Evolutionary conservation across 2,329 filamentous ascomycete genomes (phyloP).

Genomic region (Scorias spongiosa): DNA sequence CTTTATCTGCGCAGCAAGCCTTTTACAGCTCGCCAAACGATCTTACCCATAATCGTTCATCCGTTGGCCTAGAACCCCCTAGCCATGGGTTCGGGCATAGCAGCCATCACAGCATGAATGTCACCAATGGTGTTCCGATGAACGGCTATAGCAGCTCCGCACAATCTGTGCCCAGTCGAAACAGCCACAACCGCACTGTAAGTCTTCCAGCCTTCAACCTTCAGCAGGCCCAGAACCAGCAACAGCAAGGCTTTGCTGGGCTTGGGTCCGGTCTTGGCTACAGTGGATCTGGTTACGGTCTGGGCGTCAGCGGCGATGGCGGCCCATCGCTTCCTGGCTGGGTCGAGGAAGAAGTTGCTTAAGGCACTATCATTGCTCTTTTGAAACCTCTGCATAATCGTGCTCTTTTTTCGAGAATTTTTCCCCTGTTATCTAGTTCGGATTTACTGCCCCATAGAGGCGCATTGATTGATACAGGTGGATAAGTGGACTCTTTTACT

Average conservation of each 20-base stretch:
- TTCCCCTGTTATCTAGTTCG: too few relatives aligned
- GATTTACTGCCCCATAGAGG: too few relatives aligned
- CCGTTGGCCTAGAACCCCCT: slow-evolving; percentile 16
- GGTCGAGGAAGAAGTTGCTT: slow-evolving; percentile 45
- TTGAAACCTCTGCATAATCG: too few relatives aligned
- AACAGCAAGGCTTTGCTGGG: slow-evolving; percentile 39
- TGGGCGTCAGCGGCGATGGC: slow-evolving; percentile 43
- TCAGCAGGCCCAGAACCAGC: slow-evolving; percentile 19
- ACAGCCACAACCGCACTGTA: slow-evolving; percentile 59
- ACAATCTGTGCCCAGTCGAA: slow-evolving; percentile 2
- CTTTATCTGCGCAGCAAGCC: slow-evolving; percentile 53
- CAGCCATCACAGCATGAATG: slow-evolving; percentile 35
- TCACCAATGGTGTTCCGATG: slow-evolving; percentile 29
- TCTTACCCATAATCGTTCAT: slow-evolving; percentile 27
- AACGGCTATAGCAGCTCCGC: slow-evolving; percentile 3
- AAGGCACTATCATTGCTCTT: not conserved
- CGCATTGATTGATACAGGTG: too few relatives aligned
- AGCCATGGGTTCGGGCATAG: slow-evolving; percentile 39
- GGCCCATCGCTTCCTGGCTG: slow-evolving; percentile 39
- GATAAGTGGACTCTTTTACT: too few relatives aligned
- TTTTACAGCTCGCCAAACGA: slow-evolving; percentile 58
- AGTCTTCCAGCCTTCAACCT: slow-evolving; percentile 65
- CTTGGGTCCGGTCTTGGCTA: slow-evolving; percentile 44
- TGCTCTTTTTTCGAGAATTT: too few relatives aligned
- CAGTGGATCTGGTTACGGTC: slow-evolving; percentile 37